These are phyloP conservation scores for Microbotryum silenes-acaulis DNA, from an alignment of 1,284 basidiomycete species.

Conservation along the genomic window DNA sequence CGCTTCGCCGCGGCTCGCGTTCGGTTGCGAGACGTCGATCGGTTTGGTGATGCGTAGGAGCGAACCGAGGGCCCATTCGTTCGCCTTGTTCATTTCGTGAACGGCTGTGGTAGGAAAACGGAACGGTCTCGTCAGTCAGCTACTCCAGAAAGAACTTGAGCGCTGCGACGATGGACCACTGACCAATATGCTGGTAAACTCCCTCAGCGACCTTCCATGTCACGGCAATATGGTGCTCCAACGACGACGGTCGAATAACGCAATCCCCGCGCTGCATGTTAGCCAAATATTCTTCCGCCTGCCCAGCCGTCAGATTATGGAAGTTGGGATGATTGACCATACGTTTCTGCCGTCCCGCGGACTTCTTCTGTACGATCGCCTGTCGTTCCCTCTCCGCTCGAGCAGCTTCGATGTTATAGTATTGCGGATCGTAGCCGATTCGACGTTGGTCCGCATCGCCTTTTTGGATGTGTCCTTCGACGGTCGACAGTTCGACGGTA, in stretches of 20 bases:
- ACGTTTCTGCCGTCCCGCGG: conserved; percentile 58
- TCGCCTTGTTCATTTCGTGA: conserved; percentile 66
- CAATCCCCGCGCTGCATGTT: conserved; percentile 89
- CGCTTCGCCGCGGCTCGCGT: conserved; percentile 45
- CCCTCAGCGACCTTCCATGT: conserved; percentile 99
- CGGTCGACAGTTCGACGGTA: conserved; percentile 55
- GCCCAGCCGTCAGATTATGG: conserved; percentile 84
- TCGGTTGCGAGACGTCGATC: neutral
- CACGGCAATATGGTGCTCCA: conserved; percentile 85
- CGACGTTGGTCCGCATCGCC: conserved; percentile 61
- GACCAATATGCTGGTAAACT: conserved; percentile 93
- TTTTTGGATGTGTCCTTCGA: conserved; percentile 9
- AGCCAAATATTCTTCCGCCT: conserved; percentile 84
- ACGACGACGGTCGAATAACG: conserved; percentile 91
- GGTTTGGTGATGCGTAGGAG: conserved; percentile 17
- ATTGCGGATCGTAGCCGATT: conserved; percentile 53
- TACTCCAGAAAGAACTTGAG: neutral
- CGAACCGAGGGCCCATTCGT: conserved; percentile 45
- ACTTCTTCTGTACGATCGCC: conserved; percentile 67
- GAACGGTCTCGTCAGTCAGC: conserved; percentile 2
- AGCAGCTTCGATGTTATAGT: conserved; percentile 60
- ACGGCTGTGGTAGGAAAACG: conserved; percentile 57
- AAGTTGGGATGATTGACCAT: conserved; percentile 98
- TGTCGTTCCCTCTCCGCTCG: conserved; percentile 64
- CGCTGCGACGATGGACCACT: conserved; percentile 15